phyloP scores from a whole-genome alignment of 2,329 filamentous ascomycete species.

The Claviceps purpurea region DNA sequence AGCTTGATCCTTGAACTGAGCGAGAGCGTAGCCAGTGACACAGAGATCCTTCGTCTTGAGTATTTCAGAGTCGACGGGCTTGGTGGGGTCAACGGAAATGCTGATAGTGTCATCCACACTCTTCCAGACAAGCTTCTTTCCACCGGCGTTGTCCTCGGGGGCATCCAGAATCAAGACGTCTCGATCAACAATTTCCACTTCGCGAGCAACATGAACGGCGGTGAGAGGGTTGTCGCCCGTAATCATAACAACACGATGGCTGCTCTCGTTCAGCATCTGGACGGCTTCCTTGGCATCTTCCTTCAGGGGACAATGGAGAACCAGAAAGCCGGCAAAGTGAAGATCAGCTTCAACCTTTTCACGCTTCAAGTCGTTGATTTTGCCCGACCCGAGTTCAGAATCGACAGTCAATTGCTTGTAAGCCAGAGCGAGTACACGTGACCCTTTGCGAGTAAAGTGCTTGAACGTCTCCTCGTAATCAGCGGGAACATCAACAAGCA shows the following conservation, averaged over 20 bases:
- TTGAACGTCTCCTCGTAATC: slow-evolving; percentile 98
- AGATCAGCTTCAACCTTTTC: slow-evolving; percentile 80
- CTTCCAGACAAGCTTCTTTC: slow-evolving; percentile 79
- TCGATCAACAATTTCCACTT: slow-evolving; percentile 95
- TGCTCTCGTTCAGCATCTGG: slow-evolving; percentile 96
- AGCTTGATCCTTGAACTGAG: slow-evolving; percentile 71
- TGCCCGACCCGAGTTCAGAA: slow-evolving; percentile 65
- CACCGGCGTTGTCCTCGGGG: slow-evolving; percentile 74
- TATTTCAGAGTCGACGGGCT: slow-evolving; percentile 69
- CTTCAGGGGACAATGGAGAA: slow-evolving; percentile 90
- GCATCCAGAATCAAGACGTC: slow-evolving; percentile 91
- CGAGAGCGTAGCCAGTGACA: slow-evolving; percentile 84
- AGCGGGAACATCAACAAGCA: slow-evolving; percentile 68
- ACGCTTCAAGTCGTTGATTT: slow-evolving; percentile 86
- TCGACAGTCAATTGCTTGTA: slow-evolving; percentile 84
- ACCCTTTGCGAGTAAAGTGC: slow-evolving; percentile 91
- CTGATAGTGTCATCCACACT: slow-evolving; percentile 83
- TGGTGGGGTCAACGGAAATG: slow-evolving; percentile 72
- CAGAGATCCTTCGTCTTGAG: slow-evolving; percentile 81
- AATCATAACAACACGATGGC: slow-evolving; percentile 97
- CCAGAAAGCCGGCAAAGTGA: slow-evolving; percentile 86
- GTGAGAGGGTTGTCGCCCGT: slow-evolving; percentile 97
- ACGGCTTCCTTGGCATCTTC: slow-evolving; percentile 90
- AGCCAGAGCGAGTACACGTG: slow-evolving; percentile 81
- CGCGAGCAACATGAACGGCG: slow-evolving; percentile 83